phyloP scores from a whole-genome alignment of 352 stramenopile species.

The Phytophthora gonapodyides region DNA sequence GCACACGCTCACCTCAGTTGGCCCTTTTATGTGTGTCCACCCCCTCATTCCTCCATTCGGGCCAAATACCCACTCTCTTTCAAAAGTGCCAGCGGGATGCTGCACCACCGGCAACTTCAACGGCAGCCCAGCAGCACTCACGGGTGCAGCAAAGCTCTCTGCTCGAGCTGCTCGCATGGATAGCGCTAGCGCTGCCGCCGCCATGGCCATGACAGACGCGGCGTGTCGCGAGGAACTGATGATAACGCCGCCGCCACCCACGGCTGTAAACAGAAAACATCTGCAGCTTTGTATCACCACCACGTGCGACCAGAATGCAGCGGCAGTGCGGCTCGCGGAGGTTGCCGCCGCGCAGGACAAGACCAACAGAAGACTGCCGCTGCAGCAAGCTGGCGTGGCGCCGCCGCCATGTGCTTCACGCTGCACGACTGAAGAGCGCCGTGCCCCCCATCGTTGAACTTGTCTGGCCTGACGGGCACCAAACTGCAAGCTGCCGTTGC shows the following conservation, averaged over 20 bases:
- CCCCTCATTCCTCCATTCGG: no score
- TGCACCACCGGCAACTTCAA: slow-evolving; percentile 25
- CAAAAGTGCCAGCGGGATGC: slow-evolving; percentile 24
- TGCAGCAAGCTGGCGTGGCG: no score
- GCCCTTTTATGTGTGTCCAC: no score
- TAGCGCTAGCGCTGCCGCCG: neutral
- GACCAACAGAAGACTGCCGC: no score
- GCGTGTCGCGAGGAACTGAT: slow-evolving; percentile 19
- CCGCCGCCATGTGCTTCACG: slow-evolving; percentile 3
- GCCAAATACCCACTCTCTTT: no score
- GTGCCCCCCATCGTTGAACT: slow-evolving; percentile 39
- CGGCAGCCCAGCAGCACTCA: slow-evolving; percentile 2
- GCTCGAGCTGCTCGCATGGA: slow-evolving; percentile 3
- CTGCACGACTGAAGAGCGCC: slow-evolving; percentile 14
- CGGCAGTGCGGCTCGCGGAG: no score
- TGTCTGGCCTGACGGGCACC: slow-evolving; percentile 11
- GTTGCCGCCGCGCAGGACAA: neutral
- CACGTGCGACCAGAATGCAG: neutral
- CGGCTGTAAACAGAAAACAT: slow-evolving; percentile 33
- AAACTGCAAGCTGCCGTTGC: slow-evolving; percentile 30
- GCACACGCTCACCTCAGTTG: no score
- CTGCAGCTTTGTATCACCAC: neutral
- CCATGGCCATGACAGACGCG: neutral
- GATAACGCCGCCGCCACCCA: slow-evolving; percentile 8
- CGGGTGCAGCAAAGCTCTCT: slow-evolving; percentile 1